Evolutionary conservation across 208 protist species (phyloP).

Genomic region (Porcisia hertigi): DNA sequence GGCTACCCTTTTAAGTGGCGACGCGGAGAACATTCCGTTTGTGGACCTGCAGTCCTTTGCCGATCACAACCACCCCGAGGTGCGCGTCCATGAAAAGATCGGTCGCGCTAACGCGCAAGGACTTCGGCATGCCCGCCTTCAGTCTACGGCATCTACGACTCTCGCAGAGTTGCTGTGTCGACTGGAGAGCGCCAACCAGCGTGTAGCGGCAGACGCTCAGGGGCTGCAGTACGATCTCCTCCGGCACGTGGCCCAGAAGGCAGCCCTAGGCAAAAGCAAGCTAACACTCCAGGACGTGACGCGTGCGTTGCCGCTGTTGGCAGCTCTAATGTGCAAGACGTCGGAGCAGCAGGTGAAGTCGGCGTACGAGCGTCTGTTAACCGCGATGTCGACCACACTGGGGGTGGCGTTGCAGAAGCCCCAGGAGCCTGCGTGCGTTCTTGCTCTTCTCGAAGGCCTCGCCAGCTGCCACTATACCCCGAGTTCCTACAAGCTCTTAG

Average conservation of each 20-base stretch:
- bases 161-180: constrained; percentile 61
- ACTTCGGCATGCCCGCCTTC: constrained; percentile 53
- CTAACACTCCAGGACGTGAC: constrained; percentile 61
- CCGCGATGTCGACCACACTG: constrained; percentile 49
- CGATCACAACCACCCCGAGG: constrained; percentile 55
- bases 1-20: constrained; percentile 62
- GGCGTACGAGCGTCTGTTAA: constrained; percentile 48
- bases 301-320: constrained; percentile 63
- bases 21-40: constrained; percentile 71
- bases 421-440: constrained; percentile 25
- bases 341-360: constrained; percentile 29
- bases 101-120: constrained; percentile 74
- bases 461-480: constrained; percentile 58
- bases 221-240: constrained; percentile 61
- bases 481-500: constrained; percentile 51
- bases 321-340: constrained; percentile 15
- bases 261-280: constrained; percentile 40
- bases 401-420: constrained; percentile 54
- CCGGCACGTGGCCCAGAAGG: constrained; percentile 67
- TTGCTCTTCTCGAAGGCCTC: constrained; percentile 64
- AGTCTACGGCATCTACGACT: constrained; percentile 38
- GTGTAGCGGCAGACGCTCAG: constrained; percentile 5
- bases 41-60: constrained; percentile 64
- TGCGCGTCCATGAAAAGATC: constrained; percentile 73
- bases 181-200: constrained; percentile 34